Evolutionary conservation across 495 filamentous ascomycete species (phyloP).

Genomic region (Letharia columbiana): DNA sequence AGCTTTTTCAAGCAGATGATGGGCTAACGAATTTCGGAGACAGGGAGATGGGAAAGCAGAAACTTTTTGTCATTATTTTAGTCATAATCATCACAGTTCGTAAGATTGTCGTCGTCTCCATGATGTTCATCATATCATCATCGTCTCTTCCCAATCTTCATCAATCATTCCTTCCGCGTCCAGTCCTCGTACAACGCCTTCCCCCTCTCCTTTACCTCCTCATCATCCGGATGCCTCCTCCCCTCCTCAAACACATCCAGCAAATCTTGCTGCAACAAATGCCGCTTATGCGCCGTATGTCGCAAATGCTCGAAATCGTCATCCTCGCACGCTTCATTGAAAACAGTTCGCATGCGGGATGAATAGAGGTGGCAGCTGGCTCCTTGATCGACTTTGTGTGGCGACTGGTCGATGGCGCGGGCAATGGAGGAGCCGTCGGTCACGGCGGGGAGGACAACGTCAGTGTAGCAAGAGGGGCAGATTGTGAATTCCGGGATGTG

Average conservation of each 20-base stretch:
- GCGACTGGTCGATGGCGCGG: conserved; percentile 36
- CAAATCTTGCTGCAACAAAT: conserved; percentile 40
- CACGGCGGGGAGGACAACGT: conserved; percentile 57
- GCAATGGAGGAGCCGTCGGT: conserved; percentile 45
- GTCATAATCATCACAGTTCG: background rate
- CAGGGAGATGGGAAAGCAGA: no score
- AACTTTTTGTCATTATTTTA: conserved; percentile 8
- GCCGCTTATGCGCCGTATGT: conserved; percentile 32
- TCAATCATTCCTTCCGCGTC: conserved; percentile 45
- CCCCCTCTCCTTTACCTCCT: conserved; percentile 39
- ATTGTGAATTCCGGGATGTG: conserved; percentile 55
- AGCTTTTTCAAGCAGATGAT: no score
- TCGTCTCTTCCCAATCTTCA: background rate
- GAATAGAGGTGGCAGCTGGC: conserved; percentile 67
- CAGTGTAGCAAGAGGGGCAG: conserved; percentile 64
- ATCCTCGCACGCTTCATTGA: conserved; percentile 48
- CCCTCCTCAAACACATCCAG: conserved; percentile 37
- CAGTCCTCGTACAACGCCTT: conserved; percentile 45
- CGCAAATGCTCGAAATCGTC: conserved; percentile 48
- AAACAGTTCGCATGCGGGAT: conserved; percentile 60
- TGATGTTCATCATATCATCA: background rate
- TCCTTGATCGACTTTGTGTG: conserved; percentile 27
- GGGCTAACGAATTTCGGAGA: no score
- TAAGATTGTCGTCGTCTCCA: background rate
- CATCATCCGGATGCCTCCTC: conserved; percentile 35